Evolutionary conservation across 148 eudicot species (phyloP), one percentile per base, ranked within the genome.

Genomic region (Cornus controversa): DNA sequence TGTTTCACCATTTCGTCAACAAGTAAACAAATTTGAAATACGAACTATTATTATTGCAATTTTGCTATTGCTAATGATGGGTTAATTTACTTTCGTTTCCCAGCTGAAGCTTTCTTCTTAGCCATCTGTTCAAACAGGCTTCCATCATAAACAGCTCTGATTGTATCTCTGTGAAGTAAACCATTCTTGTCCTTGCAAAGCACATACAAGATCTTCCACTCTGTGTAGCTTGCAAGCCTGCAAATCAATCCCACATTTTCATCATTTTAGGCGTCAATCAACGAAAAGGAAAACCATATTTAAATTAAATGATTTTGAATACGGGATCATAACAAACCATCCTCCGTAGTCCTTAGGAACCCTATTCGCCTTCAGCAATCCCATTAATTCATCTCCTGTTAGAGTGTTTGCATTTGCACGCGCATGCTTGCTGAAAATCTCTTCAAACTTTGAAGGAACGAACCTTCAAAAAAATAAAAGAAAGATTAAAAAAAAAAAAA

Each of bases 181-280:
- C 98, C 98, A 29, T 91, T n/a, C 75, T 90, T 78, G 81, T 93
- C 91, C 80, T 91, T 93, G 87, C 90, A 85, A 1, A 93, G 90
- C 15, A 31, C 24, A 74, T 82, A 89, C 9, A 93, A 73, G 54
- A 93, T 81, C 74, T 85, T 93, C 98, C 98, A 93, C 79, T 93
- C 98, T 6, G 82, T 37, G 31, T 27, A 87, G 4, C 85, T 80
- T 15, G 79, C 93, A 70, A 93, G 45, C 90, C 97, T 93, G 73
- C 54, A 79, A 25, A 24, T 28, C 34, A 31, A 31, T 31, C 54
- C 73, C 5, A 70, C 13, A 18, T 24, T 24, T 9, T 45, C 24
- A 7, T 45, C n/a, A 8, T 70, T 8, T 28, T 67, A 27, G 70
- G n/a, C 14, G 11, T 53, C 14, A 2, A 8, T 15, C 14, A 53